Evolutionary conservation across 495 filamentous ascomycete species (phyloP).

Genomic region (Aspergillus wentii): DNA sequence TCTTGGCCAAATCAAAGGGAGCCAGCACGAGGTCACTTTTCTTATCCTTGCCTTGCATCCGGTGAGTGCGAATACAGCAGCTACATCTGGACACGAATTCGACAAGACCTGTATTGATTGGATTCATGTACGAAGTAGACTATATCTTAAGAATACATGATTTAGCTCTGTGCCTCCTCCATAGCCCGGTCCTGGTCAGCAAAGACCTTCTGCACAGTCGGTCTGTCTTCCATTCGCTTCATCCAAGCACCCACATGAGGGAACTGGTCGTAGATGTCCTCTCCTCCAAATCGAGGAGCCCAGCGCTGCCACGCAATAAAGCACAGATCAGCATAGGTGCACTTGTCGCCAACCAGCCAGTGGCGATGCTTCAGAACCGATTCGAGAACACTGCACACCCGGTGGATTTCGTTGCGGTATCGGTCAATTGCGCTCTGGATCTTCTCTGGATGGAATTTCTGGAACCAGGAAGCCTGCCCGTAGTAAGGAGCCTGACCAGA

Average conservation of each 20-base stretch:
- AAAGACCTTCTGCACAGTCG: too few relatives aligned
- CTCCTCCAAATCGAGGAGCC: conserved; percentile 2
- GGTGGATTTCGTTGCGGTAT: conserved; percentile 41
- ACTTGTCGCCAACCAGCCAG: conserved; percentile 50
- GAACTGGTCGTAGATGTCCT: conserved; percentile 15
- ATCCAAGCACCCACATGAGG: conserved; percentile 26
- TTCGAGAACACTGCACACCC: conserved; percentile 44
- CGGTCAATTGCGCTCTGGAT: conserved; percentile 39
- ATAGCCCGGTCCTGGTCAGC: too few relatives aligned
- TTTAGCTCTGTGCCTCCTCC: too few relatives aligned
- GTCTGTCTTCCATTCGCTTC: conserved; percentile 15
- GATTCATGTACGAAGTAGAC: too few relatives aligned
- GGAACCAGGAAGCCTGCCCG: conserved; percentile 47
- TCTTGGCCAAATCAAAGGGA: too few relatives aligned
- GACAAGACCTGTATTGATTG: too few relatives aligned
- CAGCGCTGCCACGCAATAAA: conserved; percentile 36
- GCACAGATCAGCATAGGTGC: conserved; percentile 41
- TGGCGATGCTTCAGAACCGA: conserved; percentile 22
- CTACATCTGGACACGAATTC: too few relatives aligned
- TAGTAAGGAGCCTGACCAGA: conserved; percentile 59
- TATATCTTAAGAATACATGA: too few relatives aligned
- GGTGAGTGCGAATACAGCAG: too few relatives aligned
- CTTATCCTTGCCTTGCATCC: too few relatives aligned
- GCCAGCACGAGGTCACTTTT: too few relatives aligned
- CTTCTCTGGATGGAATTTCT: conserved; percentile 44